Base-by-base conservation (phyloP, 2,329 filamentous ascomycete genomes). In the Mariannaea sp. region DNA sequence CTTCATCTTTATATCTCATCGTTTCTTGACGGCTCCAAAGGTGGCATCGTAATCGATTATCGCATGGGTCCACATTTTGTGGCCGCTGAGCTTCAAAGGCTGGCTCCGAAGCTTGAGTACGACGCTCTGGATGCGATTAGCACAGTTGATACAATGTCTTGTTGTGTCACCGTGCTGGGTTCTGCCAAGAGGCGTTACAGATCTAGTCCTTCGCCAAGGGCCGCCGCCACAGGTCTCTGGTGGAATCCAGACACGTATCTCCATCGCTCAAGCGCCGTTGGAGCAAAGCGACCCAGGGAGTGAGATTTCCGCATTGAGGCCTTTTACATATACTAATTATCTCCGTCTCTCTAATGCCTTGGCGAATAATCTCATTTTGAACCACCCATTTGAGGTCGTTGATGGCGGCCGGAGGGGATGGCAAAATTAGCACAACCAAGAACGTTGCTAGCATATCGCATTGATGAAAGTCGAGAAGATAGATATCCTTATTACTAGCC, bases 31-130 rank as follows among this genome's bases (percentile, higher is more conserved):
- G 8, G 14, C 14, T 5, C 5, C 4, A 42, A 43, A 26, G 46
- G 46, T 16, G 46, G 35, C 16, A 13, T 16, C 10, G 20, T 50
- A 6, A 38, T 50, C n/a, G 47, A 50, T 13, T 50, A 44, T n/a
- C 47, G 47, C 35, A 8, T 20, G 12, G 35, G 35, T 16, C n/a
- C 14, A 6, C 16, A 38, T 4, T n/a, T 16, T 20, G 35, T 38
- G 7, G 7, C n/a, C 17, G 9, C 35, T 8, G 16, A 38, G 17
- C 14, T 38, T 22, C 2, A 19, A 24, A 24, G 22, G 22, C 22
- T 24, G 5, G 22, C 22, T 5, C 22, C 17, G 33, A 36, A 38
- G 35, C 35, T 16, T 10, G 35, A 6, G 35, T 6, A 5, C n/a
- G n/a, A n/a, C 6, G 16, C 3, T 3, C 16, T 13, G 16, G 22